Percentiles rank a stretch among this genome's conserved stretches.
Evolutionary conservation across 2,329 filamentous ascomycete genomes (phyloP).

Genomic region (Tolypocladium sp.): DNA sequence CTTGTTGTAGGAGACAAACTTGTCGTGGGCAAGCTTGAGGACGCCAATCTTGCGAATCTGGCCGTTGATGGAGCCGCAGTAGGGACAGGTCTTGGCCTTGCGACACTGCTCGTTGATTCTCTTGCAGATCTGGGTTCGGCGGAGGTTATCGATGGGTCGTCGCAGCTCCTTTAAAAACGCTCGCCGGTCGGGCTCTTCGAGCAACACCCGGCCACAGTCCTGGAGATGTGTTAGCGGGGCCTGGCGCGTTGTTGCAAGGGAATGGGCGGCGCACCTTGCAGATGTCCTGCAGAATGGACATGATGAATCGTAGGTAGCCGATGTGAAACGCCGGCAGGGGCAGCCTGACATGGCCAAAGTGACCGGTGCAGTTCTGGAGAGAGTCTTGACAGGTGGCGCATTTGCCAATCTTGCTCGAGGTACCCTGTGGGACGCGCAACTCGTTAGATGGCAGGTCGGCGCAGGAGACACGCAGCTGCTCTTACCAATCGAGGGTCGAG

Average conservation of each 20-base stretch:
- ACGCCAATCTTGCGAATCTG: conserved; percentile 85
- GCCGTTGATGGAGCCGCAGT: conserved; percentile 77
- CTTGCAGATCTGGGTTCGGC: conserved; percentile 75
- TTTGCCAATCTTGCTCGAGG: conserved; percentile 69
- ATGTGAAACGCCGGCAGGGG: conserved; percentile 92
- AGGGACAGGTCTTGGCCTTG: conserved; percentile 74
- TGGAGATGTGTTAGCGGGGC: neutral
- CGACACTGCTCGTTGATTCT: conserved; percentile 82
- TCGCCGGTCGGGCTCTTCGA: conserved; percentile 72
- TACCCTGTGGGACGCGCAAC: conserved; percentile 43
- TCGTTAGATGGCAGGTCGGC: neutral
- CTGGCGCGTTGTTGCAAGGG: too few relatives aligned
- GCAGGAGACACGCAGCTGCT: neutral
- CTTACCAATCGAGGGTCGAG: conserved; percentile 70
- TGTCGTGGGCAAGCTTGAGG: conserved; percentile 92
- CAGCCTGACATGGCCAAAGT: conserved; percentile 89
- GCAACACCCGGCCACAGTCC: conserved; percentile 71
- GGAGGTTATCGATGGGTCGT: conserved; percentile 77
- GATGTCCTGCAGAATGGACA: conserved; percentile 85
- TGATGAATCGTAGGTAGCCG: conserved; percentile 89
- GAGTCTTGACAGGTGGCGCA: conserved; percentile 80
- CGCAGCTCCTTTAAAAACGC: conserved; percentile 72
- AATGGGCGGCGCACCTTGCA: conserved; percentile 62
- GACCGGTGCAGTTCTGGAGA: conserved; percentile 80
- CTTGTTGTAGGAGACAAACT: conserved; percentile 79